Base-by-base conservation (phyloP, 2,329 filamentous ascomycete species). In the Ophiostoma triangulosporum region DNA sequence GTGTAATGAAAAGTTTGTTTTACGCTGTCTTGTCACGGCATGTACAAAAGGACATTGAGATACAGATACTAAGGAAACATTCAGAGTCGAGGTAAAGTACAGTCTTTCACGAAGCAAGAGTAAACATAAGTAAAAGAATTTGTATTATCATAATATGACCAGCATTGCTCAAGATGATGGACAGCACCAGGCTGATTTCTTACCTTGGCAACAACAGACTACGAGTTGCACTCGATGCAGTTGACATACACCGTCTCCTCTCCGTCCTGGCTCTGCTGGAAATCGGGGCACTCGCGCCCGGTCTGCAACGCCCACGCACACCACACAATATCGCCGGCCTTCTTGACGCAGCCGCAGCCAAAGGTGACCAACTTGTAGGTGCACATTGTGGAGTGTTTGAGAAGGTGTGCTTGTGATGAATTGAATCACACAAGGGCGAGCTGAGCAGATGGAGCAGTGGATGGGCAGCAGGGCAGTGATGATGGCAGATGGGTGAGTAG, bases 321-420 rank as follows among this genome's bases (percentile, higher is more conserved):
- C 29, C 43, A 12, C 4, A 15, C 17, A 1, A 56, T 5, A 3
- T 20, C 32, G 15, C 24, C 52, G 22, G 20, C 29, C 8, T 45
- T 35, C 17, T 48, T 35, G 26, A 32, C 15, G 27, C 52, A 54
- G 55, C 52, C 52, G 52, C 55, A 56, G 35, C 38, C 38, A 24
- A 51, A 51, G 6, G 11, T 17, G 35, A 45, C 22, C 2, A 36
- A 6, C 11, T 15, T 26, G 35, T 36, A 46, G 1, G 29, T 27
- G 26, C 52, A 57, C 55, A 51, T 51, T 36, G 20, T 35, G n/a
- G 31, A 22, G 43, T 24, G 20, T 43, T 14, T 24, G 14, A 11
- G n/a, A 17, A 24, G n/a, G 6, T 4, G 3, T 43, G 9, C 38
- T 43, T 43, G 38, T 24, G 11, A 43, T 43, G 38, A 43, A 43